Conservation (phyloP, 495 filamentous ascomycete genomes). For the Xylaria venustula region DNA sequence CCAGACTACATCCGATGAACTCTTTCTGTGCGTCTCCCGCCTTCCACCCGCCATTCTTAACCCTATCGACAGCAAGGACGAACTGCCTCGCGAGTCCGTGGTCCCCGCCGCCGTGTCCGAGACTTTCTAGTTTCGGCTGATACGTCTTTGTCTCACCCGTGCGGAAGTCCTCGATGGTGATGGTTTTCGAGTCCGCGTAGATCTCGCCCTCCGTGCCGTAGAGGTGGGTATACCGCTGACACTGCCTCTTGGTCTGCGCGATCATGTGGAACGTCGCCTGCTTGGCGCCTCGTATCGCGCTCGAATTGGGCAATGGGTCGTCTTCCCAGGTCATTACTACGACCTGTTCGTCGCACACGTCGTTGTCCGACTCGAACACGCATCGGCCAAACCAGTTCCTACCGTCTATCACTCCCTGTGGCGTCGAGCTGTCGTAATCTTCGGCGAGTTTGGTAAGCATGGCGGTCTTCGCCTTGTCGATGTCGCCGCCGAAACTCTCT, state of each 20-base stretch:
- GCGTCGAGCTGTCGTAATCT: slow-evolving; percentile 61
- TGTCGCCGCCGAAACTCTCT: slow-evolving; percentile 60
- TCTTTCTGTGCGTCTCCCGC: slow-evolving; percentile 72
- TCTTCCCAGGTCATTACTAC: slow-evolving; percentile 86
- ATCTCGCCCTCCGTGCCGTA: slow-evolving; percentile 88
- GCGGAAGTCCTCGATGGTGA: slow-evolving; percentile 63
- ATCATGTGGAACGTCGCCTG: slow-evolving; percentile 92
- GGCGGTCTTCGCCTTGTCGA: slow-evolving; percentile 35
- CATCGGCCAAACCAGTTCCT: slow-evolving; percentile 89
- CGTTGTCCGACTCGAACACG: slow-evolving; percentile 89
- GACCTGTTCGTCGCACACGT: slow-evolving; percentile 86
- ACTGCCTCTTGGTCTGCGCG: slow-evolving; percentile 82
- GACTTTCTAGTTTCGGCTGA: slow-evolving; percentile 49
- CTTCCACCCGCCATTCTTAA: slow-evolving; percentile 65
- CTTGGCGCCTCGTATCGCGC: slow-evolving; percentile 62
- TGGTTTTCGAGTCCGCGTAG: slow-evolving; percentile 67
- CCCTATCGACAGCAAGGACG: slow-evolving; percentile 74
- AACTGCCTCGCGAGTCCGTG: slow-evolving; percentile 77
- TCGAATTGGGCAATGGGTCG: slow-evolving; percentile 38
- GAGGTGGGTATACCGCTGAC: slow-evolving; percentile 74
- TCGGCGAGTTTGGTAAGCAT: slow-evolving; percentile 57
- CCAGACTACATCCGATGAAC: slow-evolving; percentile 75
- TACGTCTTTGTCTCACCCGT: slow-evolving; percentile 54
- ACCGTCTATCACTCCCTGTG: slow-evolving; percentile 53
- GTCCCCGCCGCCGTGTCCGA: slow-evolving; percentile 86